phyloP scores from a whole-genome alignment of 345 rosid genomes.

The Raphanus sativus region DNA sequence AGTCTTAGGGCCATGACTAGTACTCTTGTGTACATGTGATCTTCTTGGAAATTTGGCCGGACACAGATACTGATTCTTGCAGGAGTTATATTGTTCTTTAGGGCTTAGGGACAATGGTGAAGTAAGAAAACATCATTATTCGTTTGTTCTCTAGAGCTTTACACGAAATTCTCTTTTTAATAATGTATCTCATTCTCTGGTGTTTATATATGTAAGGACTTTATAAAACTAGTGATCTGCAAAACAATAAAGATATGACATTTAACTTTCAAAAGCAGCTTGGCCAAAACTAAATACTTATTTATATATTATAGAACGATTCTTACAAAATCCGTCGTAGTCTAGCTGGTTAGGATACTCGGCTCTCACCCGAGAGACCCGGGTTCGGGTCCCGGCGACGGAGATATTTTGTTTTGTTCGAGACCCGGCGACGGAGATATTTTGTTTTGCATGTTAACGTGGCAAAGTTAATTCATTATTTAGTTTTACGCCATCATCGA shows the following conservation, averaged over 20 bases:
- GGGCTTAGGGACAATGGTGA: constrained; percentile 1
- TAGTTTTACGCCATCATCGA: not conserved
- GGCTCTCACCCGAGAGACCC: constrained; percentile 79
- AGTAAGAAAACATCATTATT: not conserved
- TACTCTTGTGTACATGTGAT: not conserved
- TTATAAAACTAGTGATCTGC: not conserved
- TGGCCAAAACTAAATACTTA: no score
- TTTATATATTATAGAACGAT: no score
- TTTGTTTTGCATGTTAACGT: not conserved
- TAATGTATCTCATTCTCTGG: not conserved
- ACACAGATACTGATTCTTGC: not conserved
- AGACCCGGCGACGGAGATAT: constrained; percentile 66
- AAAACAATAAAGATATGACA: not conserved
- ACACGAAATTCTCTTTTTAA: not conserved
- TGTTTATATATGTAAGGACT: not conserved
- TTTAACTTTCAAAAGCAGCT: not conserved
- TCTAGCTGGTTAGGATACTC: constrained; percentile 71
- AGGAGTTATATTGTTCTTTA: not conserved
- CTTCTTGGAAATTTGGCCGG: constrained; percentile 2
- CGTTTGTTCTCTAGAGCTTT: not conserved
- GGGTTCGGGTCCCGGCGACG: constrained; percentile 75
- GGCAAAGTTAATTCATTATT: not conserved
- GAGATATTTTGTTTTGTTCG: constrained; percentile 42
- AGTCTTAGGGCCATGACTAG: constrained; percentile 5
- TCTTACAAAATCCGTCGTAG: constrained; percentile 34